These are phyloP conservation scores for Brassica carinata DNA, from an alignment of 345 rosid species.

Conservation along the genomic window DNA sequence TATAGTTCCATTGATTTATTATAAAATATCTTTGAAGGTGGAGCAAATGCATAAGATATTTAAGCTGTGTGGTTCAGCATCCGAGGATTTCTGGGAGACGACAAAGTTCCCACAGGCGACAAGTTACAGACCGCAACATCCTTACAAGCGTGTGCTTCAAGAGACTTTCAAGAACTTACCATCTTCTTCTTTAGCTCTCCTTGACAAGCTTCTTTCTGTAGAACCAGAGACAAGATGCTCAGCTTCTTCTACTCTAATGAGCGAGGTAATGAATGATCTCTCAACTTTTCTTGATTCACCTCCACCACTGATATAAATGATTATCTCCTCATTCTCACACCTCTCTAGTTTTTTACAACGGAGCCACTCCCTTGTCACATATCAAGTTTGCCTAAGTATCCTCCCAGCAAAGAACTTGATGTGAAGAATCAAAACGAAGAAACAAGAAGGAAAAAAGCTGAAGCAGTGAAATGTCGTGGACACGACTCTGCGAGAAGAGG, in stretches of 20 bases:
- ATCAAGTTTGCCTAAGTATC: conserved; percentile 69
- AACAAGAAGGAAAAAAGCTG: conserved; percentile 67
- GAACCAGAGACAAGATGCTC: conserved; percentile 73
- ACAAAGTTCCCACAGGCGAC: conserved; percentile 69
- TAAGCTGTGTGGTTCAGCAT: conserved; percentile 92
- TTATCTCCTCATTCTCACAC: neutral
- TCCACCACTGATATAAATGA: conserved; percentile 4
- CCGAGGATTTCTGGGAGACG: conserved; percentile 77
- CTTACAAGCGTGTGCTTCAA: conserved; percentile 55
- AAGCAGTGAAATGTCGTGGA: conserved; percentile 58
- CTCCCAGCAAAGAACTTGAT: conserved; percentile 84
- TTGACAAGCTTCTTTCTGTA: conserved; percentile 65
- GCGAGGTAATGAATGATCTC: conserved; percentile 49
- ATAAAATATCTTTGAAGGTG: conserved; percentile 50
- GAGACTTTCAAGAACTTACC: conserved; percentile 66
- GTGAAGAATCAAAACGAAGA: conserved; percentile 59
- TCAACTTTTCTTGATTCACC: neutral
- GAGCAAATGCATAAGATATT: conserved; percentile 97
- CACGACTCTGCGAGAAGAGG: conserved; percentile 71
- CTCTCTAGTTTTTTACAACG: conserved; percentile 59
- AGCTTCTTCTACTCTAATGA: conserved; percentile 58
- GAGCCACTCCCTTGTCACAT: conserved; percentile 71
- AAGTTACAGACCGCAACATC: conserved; percentile 74
- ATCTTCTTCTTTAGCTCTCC: conserved; percentile 53
- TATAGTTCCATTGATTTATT: neutral